Base-by-base conservation (phyloP, 2,329 filamentous ascomycete genomes). In the Pseudogymnoascus sp. region DNA sequence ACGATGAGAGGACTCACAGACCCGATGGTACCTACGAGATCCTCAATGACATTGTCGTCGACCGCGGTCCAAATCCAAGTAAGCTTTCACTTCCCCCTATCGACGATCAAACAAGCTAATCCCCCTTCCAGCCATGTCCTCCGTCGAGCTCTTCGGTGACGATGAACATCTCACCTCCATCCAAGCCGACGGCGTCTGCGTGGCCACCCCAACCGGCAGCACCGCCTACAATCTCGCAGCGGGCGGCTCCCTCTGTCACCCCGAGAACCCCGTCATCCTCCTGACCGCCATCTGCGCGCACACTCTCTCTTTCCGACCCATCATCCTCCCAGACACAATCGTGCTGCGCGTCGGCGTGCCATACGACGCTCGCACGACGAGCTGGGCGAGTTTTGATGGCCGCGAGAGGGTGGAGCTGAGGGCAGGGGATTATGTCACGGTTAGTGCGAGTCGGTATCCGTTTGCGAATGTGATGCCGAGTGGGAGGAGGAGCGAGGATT, bases 331-430 rank as follows among this genome's bases (percentile, higher is more conserved):
- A 0, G 94, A 99, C 74, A 97, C 93, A 0, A 96, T 97, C 64
- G 93, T 97, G 1, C 79, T 99, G 63, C 85, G 94, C 37, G 82
- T 96, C 16, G 94, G 93, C 9, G 92, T 97, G n/a, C 94, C 94
- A 0, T 97, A 96, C 72, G 88, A 95, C 73, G 90, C 92, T 7
- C 81, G 94, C 58, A 91, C 91, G 4, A 88, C 85, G 67, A 92
- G 89, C 39, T 99, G 94, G 93, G 94, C 92, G n/a, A 96, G 91
- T 73, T 99, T 99, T 72, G 94, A 99, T 74, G 94, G 94, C 1
- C 83, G 91, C 64, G 91, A 97, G 77, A 85, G 91, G 75, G 76
- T 90, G n/a, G 89, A 94, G 75, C 78, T 94, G 37, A 73, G 76
- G 57, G 87, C 89, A 0, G 90, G 90, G 14, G 90, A 94, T 74